Evolutionary conservation across 805 yeast genomes (phyloP), one percentile per base, ranked within the genome.

Genomic region (Pichia membranifaciens): DNA sequence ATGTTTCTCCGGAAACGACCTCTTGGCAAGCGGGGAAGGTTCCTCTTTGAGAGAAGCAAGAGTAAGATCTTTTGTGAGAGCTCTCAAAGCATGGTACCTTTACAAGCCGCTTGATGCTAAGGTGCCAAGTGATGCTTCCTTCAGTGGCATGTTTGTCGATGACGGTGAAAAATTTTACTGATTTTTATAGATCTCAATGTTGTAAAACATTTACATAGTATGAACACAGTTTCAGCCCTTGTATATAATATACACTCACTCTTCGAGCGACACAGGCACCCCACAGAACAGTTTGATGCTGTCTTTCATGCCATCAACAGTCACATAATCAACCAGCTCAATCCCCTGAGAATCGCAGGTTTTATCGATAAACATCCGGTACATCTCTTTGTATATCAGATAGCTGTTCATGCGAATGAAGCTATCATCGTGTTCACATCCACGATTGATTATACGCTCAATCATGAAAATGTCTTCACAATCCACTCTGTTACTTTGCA

Each of bases 21-120:
- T 87, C 66, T 72, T 93, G 47, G 96, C 97, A 44, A 97, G 93
- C 67, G 96, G 96, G 37, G 88, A 85, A 61, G 99, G 98, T 33
- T 73, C 95, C 6, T 85, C 95, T 25, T 71, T 93, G 58, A 79
- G 77, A 54, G 98, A 93, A 68, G 96, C 97, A 32, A 87, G 89
- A 68, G 84, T 88, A 36, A 80, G 96, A 66, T 93, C 96, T 32
- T 87, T 89, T 45, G 95, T 89, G 31, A 84, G 85, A 65, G 90
- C 97, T 31, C 78, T 93, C 63, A 82, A 88, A 74, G 79, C 87
- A 50, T 93, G 93, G 83, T 93, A 93, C 70, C 76, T 95, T 60
- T 93, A 93, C 67, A 80, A 84, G 53, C 98, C 98, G 15, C 65
- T 84, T 40, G 74, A 74, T 52, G 72, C 75, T 15, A 73, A 72